Evolutionary conservation across 306 rosid species (phyloP).

Genomic region (Corylus heterophylla): DNA sequence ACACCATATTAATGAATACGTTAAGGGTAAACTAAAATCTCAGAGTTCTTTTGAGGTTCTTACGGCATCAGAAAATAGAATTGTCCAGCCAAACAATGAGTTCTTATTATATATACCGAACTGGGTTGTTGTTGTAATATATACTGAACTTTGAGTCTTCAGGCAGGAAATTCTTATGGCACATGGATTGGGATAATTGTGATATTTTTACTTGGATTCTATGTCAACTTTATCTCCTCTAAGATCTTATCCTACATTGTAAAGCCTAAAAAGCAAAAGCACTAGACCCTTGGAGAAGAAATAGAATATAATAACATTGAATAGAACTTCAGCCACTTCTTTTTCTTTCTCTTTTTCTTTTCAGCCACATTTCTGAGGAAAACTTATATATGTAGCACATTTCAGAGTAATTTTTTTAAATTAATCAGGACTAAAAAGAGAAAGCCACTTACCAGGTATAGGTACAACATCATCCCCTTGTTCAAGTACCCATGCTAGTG

Average conservation of each 20-base stretch:
- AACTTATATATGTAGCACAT: neutral
- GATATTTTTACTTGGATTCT: no score
- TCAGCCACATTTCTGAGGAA: neutral
- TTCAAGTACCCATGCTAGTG: constrained; percentile 53
- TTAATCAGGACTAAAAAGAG: neutral
- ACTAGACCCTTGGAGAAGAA: neutral
- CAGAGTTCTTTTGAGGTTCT: neutral
- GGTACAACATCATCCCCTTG: constrained; percentile 54
- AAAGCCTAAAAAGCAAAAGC: neutral
- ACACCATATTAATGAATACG: neutral
- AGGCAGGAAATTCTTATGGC: neutral
- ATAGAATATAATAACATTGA: neutral
- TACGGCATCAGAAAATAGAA: neutral
- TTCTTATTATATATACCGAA: neutral
- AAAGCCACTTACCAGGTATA: constrained; percentile 41
- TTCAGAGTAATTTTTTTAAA: neutral
- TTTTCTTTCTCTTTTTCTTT: neutral
- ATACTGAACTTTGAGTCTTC: neutral
- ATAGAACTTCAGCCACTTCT: neutral
- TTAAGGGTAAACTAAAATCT: neutral
- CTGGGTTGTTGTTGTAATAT: neutral
- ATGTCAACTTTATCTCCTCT: no score
- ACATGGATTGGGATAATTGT: neutral
- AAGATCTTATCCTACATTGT: neutral
- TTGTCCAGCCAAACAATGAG: neutral